Evolutionary conservation across 129 eudicot genomes (phyloP), one percentile per base, ranked within the genome.

Genomic region (Pulicaria dysenterica): DNA sequence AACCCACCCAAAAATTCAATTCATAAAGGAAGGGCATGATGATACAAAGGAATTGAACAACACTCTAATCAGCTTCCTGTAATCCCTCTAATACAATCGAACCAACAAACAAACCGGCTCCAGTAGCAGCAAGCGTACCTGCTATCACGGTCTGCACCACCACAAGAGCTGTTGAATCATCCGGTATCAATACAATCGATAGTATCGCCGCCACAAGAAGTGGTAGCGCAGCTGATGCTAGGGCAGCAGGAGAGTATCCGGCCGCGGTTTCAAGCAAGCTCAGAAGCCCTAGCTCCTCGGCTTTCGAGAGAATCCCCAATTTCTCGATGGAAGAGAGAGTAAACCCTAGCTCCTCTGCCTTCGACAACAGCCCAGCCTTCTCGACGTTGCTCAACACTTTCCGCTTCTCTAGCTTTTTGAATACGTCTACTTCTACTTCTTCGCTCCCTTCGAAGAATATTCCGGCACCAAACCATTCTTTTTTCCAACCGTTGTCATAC

Each of bases 381-480:
- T 94, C 98, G 0, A 94, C 98, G 5, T 78, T 87, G 81, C 96
- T 90, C 51, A 94, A 64, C 16, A 94, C 93, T 73, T 94, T 94
- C 24, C 90, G 81, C 57, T 90, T 87, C 64, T 94, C 97, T 10
- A 94, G 82, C 77, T 90, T 90, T 74, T 90, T 94, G 86, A 90
- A 87, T 16, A 94, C 96, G 75, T 94, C 98, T 1, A 94, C 87
- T 48, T 90, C 88, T 1, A 87, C 86, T n/a, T 70, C 82, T 75
- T 94, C 98, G 58, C 89, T 85, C 24, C 93, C 93, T 80, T 94
- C 98, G 9, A 82, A 84, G 80, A 94, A 94, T 2, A 94, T 1
- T 12, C 98, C 97, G 2, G 96, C 96, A 3, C 98, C 98, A 39
- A 86, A 94, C 98, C 98, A 94, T 75, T 94, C 74, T 67, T 94